Percentiles rank a stretch among this genome's conserved stretches.
These are phyloP conservation scores for Spergularia bocconei DNA, from an alignment of 148 eudicot genomes.

Conservation along the genomic window DNA sequence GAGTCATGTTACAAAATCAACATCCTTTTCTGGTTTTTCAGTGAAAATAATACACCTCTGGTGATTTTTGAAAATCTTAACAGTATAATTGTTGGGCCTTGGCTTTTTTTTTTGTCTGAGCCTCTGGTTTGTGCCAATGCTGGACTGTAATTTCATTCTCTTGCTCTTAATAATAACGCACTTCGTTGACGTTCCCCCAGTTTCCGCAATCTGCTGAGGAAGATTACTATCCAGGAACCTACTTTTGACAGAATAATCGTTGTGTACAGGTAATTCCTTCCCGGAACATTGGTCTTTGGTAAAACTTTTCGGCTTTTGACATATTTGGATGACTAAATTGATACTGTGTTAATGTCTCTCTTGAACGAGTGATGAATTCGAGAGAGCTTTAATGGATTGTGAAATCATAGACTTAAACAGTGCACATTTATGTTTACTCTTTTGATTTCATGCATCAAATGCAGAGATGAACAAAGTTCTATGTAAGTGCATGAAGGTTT, in stretches of 20 bases:
- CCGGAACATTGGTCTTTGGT: conserved; percentile 5
- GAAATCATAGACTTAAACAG: not conserved
- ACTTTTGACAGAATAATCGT: conserved; percentile 98
- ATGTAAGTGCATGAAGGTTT: not conserved
- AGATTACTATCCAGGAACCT: conserved; percentile 90
- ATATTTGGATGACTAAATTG: not conserved
- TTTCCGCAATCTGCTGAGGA: conserved; percentile 60
- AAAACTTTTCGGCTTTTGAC: not conserved
- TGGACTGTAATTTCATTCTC: not conserved
- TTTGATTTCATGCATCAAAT: not conserved
- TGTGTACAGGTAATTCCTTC: conserved; percentile 68
- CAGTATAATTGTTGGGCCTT: not conserved
- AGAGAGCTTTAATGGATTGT: not conserved
- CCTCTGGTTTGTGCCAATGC: not conserved
- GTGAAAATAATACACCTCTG: not conserved
- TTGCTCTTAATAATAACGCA: conserved; percentile 4
- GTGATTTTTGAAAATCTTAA: not conserved
- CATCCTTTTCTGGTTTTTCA: not conserved
- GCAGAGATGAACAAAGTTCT: not conserved
- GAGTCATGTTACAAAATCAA: not conserved
- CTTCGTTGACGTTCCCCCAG: conserved; percentile 32
- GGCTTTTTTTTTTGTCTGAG: not conserved
- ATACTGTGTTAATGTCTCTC: not conserved
- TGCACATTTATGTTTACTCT: too few species aligned
- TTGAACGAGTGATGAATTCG: conserved; percentile 2